A percentile compares a stretch with the other conserved stretches of the same genome.
Evolutionary conservation across 2,329 filamentous ascomycete species (phyloP).

Genomic region (Ascochyta pisi): DNA sequence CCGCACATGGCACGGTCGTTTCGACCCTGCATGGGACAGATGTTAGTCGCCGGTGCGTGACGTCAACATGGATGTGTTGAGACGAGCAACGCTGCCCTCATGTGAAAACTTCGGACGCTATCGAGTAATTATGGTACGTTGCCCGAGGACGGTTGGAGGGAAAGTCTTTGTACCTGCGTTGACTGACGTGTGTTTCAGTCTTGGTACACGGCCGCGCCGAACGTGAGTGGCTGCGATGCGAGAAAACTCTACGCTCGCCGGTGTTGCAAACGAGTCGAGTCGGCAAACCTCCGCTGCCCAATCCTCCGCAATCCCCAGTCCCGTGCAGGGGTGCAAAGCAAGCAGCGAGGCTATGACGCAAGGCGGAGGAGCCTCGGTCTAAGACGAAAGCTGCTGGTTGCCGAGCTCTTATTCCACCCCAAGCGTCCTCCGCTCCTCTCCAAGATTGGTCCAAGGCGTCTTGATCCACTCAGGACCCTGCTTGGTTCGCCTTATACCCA

Average conservation of each 20-base stretch:
- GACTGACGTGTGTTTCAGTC: constrained; percentile 9
- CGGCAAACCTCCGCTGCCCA: constrained; percentile 11
- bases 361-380: constrained; percentile 25
- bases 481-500: constrained; percentile 35
- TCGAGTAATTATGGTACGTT: constrained; percentile 21
- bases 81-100: constrained; percentile 22
- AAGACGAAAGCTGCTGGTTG: constrained; percentile 27
- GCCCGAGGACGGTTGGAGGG: constrained; percentile 8
- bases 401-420: constrained; percentile 35
- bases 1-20: constrained; percentile 35
- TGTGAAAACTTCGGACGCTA: constrained; percentile 26
- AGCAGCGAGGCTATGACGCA: constrained; percentile 28
- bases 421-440: constrained; percentile 32
- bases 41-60: constrained; percentile 24
- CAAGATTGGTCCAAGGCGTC: constrained; percentile 32
- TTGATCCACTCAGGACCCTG: constrained; percentile 33
- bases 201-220: constrained; percentile 1
- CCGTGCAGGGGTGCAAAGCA: neutral
- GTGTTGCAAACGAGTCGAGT: constrained; percentile 1
- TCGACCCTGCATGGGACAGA: constrained; percentile 30
- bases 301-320: constrained; percentile 17
- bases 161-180: constrained; percentile 9
- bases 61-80: constrained; percentile 34
- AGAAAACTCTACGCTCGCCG: constrained; percentile 3
- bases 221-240: neutral